Evolutionary conservation across 331 rosid genomes (phyloP).

Genomic region (Spiraea crenata): DNA sequence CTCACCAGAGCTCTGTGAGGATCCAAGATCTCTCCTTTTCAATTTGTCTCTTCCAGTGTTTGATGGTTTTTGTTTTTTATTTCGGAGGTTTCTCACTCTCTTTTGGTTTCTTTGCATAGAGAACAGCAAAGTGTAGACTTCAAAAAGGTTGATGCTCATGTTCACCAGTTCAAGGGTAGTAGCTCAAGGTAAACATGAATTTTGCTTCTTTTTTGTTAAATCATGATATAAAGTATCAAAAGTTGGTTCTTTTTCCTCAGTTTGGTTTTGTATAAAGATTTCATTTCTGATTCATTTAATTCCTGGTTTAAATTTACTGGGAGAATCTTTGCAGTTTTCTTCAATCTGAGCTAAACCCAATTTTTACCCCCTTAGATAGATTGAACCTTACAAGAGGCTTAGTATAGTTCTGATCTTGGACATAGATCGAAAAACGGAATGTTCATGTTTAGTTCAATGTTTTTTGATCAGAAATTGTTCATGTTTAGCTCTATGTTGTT

Average conservation of each 20-base stretch:
- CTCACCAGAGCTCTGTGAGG: constrained; percentile 76
- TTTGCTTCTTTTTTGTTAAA: not conserved
- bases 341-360: not conserved
- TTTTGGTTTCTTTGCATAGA: constrained; percentile 33
- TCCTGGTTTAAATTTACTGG: not conserved
- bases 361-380: not conserved
- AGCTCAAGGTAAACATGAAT: constrained; percentile 69
- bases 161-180: constrained; percentile 96
- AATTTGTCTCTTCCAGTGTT: not conserved
- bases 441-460: not conserved
- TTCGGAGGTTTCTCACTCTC: constrained; percentile 4
- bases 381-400: not conserved
- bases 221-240: not conserved
- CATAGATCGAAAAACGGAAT: not conserved
- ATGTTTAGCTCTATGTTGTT: not conserved
- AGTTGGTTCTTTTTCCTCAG: not conserved
- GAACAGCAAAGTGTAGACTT: constrained; percentile 73
- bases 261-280: not conserved
- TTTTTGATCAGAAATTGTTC: not conserved
- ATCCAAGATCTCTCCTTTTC: constrained; percentile 8
- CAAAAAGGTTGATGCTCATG: constrained; percentile 89
- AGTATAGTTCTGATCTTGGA: constrained; percentile 11
- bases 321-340: not conserved
- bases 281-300: not conserved
- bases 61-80: constrained; percentile 11